Percentiles rank a stretch among this genome's conserved stretches.
These are phyloP conservation scores for Plantago lanceolata DNA, from an alignment of 305 asterid species.

Conservation along the genomic window DNA sequence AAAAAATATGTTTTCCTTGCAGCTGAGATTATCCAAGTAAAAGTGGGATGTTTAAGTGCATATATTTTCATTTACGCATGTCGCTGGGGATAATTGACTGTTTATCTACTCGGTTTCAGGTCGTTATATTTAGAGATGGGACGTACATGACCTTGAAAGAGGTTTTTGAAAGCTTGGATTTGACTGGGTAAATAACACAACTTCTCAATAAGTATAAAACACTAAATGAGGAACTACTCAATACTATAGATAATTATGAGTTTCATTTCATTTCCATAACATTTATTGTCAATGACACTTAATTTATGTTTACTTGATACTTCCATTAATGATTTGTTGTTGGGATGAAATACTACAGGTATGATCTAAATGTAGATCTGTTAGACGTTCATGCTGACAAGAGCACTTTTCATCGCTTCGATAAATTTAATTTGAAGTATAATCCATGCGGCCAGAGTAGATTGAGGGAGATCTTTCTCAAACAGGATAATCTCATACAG, in stretches of 20 bases:
- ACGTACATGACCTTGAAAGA: constrained; percentile 92
- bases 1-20: constrained; percentile 8
- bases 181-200: constrained; percentile 63
- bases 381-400: constrained; percentile 99
- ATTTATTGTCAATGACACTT: neutral
- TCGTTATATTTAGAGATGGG: constrained; percentile 84
- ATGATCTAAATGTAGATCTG: constrained; percentile 94
- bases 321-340: constrained; percentile 15
- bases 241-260: constrained; percentile 19
- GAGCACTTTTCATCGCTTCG: constrained; percentile 99
- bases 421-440: constrained; percentile 94
- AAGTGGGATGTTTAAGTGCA: neutral
- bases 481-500: constrained; percentile 99
- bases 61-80: constrained; percentile 4
- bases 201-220: constrained; percentile 6
- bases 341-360: constrained; percentile 40
- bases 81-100: constrained; percentile 4
- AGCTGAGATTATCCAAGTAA: constrained; percentile 14
- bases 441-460: constrained; percentile 99
- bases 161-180: constrained; percentile 98
- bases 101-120: constrained; percentile 40
- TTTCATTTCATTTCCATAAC: neutral
- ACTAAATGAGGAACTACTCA: neutral
- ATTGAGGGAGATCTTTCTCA: constrained; percentile 89
- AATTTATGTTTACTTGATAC: constrained; percentile 18